phyloP scores from a whole-genome alignment of 768 basidiomycete genomes.

The Tylopilus subfusipes region DNA sequence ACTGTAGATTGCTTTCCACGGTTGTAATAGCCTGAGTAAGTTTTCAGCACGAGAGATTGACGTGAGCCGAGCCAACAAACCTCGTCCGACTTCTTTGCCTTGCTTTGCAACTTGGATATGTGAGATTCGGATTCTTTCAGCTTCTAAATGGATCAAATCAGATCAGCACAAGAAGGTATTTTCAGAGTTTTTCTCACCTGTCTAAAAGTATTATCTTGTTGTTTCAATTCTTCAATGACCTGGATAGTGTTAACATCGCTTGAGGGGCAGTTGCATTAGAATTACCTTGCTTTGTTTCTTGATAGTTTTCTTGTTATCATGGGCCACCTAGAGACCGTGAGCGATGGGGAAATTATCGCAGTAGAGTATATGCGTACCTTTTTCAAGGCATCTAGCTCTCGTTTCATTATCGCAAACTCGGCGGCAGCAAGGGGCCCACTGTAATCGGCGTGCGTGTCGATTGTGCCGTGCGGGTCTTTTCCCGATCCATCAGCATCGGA shows the following conservation, averaged over 20 bases:
- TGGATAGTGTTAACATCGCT: conserved; percentile 21
- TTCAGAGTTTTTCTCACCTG: conserved; percentile 33
- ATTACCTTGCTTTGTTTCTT: conserved; percentile 58
- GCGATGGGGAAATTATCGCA: neutral
- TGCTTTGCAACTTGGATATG: conserved; percentile 42
- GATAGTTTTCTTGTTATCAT: conserved; percentile 45
- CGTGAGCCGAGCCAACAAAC: conserved; percentile 32
- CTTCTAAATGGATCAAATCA: conserved; percentile 29
- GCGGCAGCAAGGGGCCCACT: conserved; percentile 39
- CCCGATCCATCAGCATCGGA: conserved; percentile 31
- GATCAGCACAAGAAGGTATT: neutral
- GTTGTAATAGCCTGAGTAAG: conserved; percentile 44
- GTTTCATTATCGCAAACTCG: conserved; percentile 53
- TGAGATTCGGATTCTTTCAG: conserved; percentile 46
- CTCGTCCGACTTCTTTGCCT: conserved; percentile 53
- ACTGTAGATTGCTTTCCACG: conserved; percentile 60
- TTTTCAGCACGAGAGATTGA: neutral
- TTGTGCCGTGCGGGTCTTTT: conserved; percentile 16
- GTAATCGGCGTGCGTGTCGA: conserved; percentile 20
- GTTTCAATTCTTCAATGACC: conserved; percentile 53
- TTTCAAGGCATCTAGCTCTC: conserved; percentile 55
- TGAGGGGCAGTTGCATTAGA: neutral
- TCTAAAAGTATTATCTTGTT: conserved; percentile 37
- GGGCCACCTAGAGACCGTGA: conserved; percentile 30
- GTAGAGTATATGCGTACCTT: conserved; percentile 30